phyloP scores from a whole-genome alignment of 1,139 yeast genomes.

The Nakaseomyces sp. region DNA sequence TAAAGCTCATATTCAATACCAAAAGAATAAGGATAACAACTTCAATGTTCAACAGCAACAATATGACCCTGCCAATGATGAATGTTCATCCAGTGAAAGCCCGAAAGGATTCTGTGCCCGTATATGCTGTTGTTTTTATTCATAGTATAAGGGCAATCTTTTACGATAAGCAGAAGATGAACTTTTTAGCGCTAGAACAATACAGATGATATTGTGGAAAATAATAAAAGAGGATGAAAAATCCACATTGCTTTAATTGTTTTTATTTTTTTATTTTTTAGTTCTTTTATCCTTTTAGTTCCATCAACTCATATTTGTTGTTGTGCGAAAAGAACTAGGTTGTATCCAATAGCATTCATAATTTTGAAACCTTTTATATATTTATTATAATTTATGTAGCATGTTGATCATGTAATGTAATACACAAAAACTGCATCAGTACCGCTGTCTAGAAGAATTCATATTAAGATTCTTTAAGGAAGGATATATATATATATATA shows the following conservation, averaged over 20 bases:
- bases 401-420: constrained; percentile 4
- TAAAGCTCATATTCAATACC: constrained; percentile 4
- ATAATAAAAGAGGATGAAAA: too few species aligned
- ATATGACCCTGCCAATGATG: constrained; percentile 1
- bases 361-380: neutral
- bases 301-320: neutral
- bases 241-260: neutral
- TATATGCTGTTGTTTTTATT: constrained; percentile 6
- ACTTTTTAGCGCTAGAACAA: neutral
- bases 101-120: constrained; percentile 5
- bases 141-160: neutral
- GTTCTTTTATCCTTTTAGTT: neutral
- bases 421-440: neutral
- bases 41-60: neutral
- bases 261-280: neutral
- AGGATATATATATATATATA: too few species aligned
- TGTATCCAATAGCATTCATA: neutral
- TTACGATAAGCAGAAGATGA: neutral
- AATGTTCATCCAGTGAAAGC: neutral
- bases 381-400: neutral
- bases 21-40: constrained; percentile 1
- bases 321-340: neutral
- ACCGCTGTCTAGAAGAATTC: too few species aligned
- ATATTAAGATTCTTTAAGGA: too few species aligned
- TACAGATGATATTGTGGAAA: neutral